Base-by-base conservation (phyloP, 2,329 filamentous ascomycete genomes). In the Aspergillus piperis region DNA sequence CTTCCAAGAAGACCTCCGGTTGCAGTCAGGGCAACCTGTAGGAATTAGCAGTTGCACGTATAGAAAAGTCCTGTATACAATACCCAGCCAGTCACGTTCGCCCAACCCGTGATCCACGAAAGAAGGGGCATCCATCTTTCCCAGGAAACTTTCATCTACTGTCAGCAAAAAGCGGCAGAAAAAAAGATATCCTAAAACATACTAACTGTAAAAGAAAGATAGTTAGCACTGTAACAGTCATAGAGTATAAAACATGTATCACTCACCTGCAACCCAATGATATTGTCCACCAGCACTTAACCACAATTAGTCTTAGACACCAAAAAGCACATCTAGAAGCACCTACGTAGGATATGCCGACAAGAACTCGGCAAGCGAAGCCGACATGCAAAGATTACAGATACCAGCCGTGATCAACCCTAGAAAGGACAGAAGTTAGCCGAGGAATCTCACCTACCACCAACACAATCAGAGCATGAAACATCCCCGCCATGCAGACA, bases 41-140 rank as follows among this genome's bases (percentile, higher is more conserved):
- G 38, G 23, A 38, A 50, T 73, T 27, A 73, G 64, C 63, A 51
- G 62, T 62, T 58, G 60, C 51, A 8, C 0, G 10, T 6, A 19
- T 11, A 15, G 6, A 6, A 13, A 8, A 21, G 44, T 11, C 7
- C n/a, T 7, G 4, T 32, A 23, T 8, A 44, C 63, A 44, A 44
- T 13, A 90, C 86, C 87, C 88, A 91, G 15, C 88, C 88, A n/a
- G 86, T 86, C 39, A 87, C 84, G 88, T 90, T 76, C 23, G 74
- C 66, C 88, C 88, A 91, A 27, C 89, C 89, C 0, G 88, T 90
- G 50, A 87, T 83, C 79, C 88, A 91, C 50, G 86, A 88, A 10
- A 90, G 81, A 30, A 86, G 78, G 0, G 86, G 84, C 17, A 85
- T 83, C 80, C 82, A 88, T 58, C 75, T 77, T 60, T 82, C 80